Base-by-base conservation (phyloP, 2,329 filamentous ascomycete species). In the Paraphaeosphaeria sporulosa region DNA sequence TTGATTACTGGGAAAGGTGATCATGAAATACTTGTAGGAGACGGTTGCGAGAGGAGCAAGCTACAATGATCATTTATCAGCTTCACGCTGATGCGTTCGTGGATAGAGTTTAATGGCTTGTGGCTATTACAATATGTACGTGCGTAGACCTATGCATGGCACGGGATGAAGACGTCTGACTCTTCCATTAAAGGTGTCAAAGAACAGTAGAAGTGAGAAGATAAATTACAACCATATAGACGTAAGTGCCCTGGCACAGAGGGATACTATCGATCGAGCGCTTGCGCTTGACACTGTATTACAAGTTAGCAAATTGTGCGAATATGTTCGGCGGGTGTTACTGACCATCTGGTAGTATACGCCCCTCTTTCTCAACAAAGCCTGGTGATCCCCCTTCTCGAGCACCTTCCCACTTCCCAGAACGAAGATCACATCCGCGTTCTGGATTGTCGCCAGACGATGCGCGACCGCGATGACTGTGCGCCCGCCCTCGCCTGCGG, bases 341-440 rank as follows among this genome's bases (percentile, higher is more conserved):
- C 71, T 64, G 36, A 73, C 71, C 74, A 77, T 77, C 55, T 75
- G 73, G 65, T 71, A 77, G 60, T 77, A 77, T 3, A 77, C 63
- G 0, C 74, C 74, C 43, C 64, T 69, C 62, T 60, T 71, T 59
- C 64, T 71, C 68, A 67, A 58, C 57, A 78, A 47, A 2, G 55
- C 60, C 53, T 71, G 66, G 60, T 78, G 76, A 56, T 71, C 70
- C 1, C 70, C 71, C 34, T 67, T 54, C 51, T 72, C 71, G 21
- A 73, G 40, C 34, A 73, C 66, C 54, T 59, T 67, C 1, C 67
- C 67, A 17, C 69, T 66, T 3, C 70, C 70, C 36, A 73, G 38
- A 17, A 73, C 70, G 46, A 72, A 72, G 23, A 73, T 73, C 0
- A 71, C 52, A 54, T 73, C 68, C n/a, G 70, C 69, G 17, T 72